Evolutionary conservation across 2,329 filamentous ascomycete genomes (phyloP), one percentile per base, ranked within the genome.

Genomic region (Pseudomassariella vexata): DNA sequence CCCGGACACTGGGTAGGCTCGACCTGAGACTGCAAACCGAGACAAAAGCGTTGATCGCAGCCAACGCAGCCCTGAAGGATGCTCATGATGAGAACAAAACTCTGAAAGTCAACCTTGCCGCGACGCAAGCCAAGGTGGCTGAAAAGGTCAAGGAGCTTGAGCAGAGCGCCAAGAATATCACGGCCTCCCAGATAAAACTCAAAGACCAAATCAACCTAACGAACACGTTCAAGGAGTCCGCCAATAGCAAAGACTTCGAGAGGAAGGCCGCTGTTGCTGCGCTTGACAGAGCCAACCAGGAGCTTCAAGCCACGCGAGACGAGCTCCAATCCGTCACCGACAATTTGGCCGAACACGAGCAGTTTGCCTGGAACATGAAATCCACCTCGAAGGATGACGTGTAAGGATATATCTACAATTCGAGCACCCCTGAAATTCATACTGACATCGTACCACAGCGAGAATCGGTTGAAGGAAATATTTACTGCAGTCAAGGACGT

Each of bases 361-460:
- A 24, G 6, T 19, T 37, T 9, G 29, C 35, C 3, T 37, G 12
- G 30, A 37, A 34, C 14, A 25, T 37, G 25, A 37, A 34, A 19
- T 21, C 11, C 6, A 30, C 35, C 10, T 30, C 35, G 9, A 26
- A 32, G 14, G 26, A 22, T 10, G 25, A 25, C 16, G 34, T 27
- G 35, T 34, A 28, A 25, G 34, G 24, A n/a, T 16, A 24, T 37
- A 8, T 16, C 9, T 26, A 6, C 27, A 29, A 9, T 24, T 14
- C 19, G 24, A 11, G 15, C 5, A 8, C 11, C 17, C n/a, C 21
- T 16, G 9, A 9, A 3, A 12, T 24, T 9, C 6, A 4, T 27
- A 11, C n/a, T 15, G 7, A 8, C 11, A 24, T 26, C 14, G 9
- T 8, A 9, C 8, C 21, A 3, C 17, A 37, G 35, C 9, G 30